Base-by-base conservation (phyloP, 768 basidiomycete species). In the Serendipita vermifera region DNA sequence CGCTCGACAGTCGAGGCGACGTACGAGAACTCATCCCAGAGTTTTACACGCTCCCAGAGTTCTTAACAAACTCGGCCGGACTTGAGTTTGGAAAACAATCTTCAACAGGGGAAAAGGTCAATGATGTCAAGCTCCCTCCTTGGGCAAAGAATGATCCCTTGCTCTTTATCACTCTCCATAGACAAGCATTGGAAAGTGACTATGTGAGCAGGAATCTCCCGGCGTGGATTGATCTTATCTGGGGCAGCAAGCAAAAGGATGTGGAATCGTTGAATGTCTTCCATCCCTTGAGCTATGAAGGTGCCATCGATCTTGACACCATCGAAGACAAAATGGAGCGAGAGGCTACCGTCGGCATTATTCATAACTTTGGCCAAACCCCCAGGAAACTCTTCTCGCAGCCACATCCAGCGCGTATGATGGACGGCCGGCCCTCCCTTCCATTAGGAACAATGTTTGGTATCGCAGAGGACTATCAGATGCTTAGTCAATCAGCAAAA, bases 361-460 rank as follows among this genome's bases (percentile, higher is more conserved):
- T 96, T 48, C 91, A 94, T 67, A 94, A 94, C 60, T 97, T 96
- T 61, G 92, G 92, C 13, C 91, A 94, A 70, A 94, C 92, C 0
- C 92, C 92, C 7, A 76, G 82, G 26, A 91, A 89, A 64, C 75
- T 96, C 5, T 97, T 96, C 68, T 74, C 69, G 5, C 62, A 70
- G 0, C 77, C 87, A 2, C 93, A 96, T 73, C 89, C 90, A 0
- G 70, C 74, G 26, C 77, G 90, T 29, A 79, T 81, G 59, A 75
- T 82, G 64, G 77, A 85, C 48, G 88, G 89, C 0, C 67, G 79
- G n/a, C 73, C 77, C 2, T 82, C 79, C 22, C 74, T 96, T 14
- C 87, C 92, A 0, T 67, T 83, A 3, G 83, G 83, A 2, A 73
- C 73, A 1, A 68, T 81, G 5, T 81, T 85, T 60, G 92, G 92